Evolutionary conservation across 305 asterid genomes (phyloP).

Genomic region (Nicotiana rustica): DNA sequence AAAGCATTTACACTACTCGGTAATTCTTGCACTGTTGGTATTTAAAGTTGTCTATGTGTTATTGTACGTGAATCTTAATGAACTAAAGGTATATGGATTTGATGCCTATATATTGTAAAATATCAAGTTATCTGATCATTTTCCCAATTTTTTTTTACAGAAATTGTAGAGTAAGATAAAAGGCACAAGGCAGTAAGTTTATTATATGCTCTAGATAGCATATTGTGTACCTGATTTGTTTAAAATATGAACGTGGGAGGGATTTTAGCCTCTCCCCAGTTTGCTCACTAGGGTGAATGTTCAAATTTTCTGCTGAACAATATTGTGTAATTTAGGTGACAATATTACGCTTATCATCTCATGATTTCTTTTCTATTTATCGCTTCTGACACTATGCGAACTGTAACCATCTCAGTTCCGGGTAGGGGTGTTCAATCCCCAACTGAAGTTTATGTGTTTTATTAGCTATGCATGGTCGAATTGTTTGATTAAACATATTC

Average conservation of each 20-base stretch:
- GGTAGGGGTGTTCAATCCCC: too few species aligned
- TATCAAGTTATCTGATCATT: not conserved
- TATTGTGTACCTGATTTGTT: not conserved
- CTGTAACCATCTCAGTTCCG: too few species aligned
- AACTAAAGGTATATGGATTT: not conserved
- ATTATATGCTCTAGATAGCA: not conserved
- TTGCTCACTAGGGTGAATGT: too few species aligned
- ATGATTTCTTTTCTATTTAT: too few species aligned
- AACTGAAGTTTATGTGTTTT: too few species aligned
- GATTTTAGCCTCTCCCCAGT: too few species aligned
- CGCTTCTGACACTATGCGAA: too few species aligned
- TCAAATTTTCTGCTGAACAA: too few species aligned
- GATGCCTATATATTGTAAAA: conserved; percentile 23
- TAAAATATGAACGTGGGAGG: not conserved
- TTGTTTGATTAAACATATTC: too few species aligned
- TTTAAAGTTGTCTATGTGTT: not conserved
- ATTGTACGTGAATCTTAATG: not conserved
- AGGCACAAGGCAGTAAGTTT: not conserved
- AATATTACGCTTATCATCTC: too few species aligned
- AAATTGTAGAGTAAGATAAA: not conserved
- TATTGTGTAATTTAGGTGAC: too few species aligned
- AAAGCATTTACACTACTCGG: not conserved
- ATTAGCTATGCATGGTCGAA: too few species aligned
- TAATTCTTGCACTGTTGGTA: not conserved
- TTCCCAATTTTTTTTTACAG: not conserved